These are phyloP conservation scores for Mucor lusitanicus DNA, from an alignment of 371 early-diverging fungal genomes.

Conservation along the genomic window DNA sequence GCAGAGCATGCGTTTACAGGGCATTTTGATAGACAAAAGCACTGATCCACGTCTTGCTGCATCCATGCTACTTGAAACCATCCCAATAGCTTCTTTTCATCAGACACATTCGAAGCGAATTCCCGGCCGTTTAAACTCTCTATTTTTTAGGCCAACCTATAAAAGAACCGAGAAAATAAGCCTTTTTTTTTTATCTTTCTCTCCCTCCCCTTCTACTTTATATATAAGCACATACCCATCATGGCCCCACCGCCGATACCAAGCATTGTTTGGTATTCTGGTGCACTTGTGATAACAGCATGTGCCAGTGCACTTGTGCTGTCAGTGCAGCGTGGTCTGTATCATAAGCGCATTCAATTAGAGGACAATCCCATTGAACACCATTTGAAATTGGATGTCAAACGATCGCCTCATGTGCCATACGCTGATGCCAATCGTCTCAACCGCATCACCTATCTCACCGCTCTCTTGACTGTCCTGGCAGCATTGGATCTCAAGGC, in stretches of 20 bases:
- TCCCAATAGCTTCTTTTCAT: neutral
- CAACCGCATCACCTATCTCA: slow-evolving; percentile 18
- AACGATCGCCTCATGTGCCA: slow-evolving; percentile 10
- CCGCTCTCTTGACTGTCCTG: neutral
- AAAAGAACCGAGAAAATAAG: too few species aligned
- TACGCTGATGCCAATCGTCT: slow-evolving; percentile 23
- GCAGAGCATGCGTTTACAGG: too few species aligned
- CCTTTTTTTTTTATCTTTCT: too few species aligned
- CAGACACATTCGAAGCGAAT: neutral
- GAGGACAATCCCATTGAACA: neutral
- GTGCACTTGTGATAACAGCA: neutral
- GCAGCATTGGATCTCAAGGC: slow-evolving; percentile 9
- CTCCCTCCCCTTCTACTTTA: neutral
- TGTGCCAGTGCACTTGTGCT: slow-evolving; percentile 17
- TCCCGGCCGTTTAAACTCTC: neutral
- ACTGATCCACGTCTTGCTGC: too few species aligned
- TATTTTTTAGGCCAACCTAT: neutral
- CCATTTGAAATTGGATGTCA: neutral
- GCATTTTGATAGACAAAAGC: too few species aligned
- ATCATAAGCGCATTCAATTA: slow-evolving; percentile 6
- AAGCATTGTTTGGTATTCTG: slow-evolving; percentile 8
- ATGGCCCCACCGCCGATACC: neutral
- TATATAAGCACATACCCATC: neutral
- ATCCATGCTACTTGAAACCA: neutral
- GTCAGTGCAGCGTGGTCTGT: slow-evolving; percentile 14